These are phyloP conservation scores for Naganishia randhawae DNA, from an alignment of 768 basidiomycete genomes.

Conservation along the genomic window DNA sequence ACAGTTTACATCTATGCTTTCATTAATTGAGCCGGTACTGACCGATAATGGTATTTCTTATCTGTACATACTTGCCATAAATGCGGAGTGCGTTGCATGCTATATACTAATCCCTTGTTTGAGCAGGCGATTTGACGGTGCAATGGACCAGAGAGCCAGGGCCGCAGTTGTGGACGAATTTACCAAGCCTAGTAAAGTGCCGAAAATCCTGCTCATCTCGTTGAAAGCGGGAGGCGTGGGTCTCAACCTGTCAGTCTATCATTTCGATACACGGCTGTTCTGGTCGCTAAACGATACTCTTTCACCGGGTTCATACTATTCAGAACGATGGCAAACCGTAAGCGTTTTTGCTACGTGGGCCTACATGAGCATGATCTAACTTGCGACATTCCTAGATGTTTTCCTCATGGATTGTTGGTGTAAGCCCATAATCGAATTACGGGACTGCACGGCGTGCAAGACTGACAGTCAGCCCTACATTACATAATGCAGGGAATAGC, in stretches of 20 bases:
- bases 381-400: not conserved
- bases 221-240: slow-evolving; percentile 80
- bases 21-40: slow-evolving; percentile 44
- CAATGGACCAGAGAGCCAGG: slow-evolving; percentile 81
- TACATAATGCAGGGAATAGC: slow-evolving; percentile 27
- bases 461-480: not conserved
- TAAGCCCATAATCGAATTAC: not conserved
- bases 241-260: slow-evolving; percentile 59
- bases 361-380: not conserved
- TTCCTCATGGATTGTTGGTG: slow-evolving; percentile 22
- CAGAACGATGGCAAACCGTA: slow-evolving; percentile 49
- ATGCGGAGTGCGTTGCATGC: not conserved
- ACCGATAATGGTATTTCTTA: slow-evolving; percentile 43
- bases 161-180: slow-evolving; percentile 72
- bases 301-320: not conserved
- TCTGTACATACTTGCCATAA: slow-evolving; percentile 34
- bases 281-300: not conserved
- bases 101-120: not conserved
- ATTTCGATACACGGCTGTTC: not conserved
- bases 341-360: slow-evolving; percentile 16
- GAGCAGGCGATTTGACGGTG: slow-evolving; percentile 75
- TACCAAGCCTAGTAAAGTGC: slow-evolving; percentile 63
- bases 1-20: slow-evolving; percentile 37
- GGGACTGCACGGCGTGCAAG: not conserved
- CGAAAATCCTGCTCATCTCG: slow-evolving; percentile 59